These are phyloP conservation scores for Saussurea involucrata DNA, from an alignment of 129 eudicot genomes.

Conservation along the genomic window DNA sequence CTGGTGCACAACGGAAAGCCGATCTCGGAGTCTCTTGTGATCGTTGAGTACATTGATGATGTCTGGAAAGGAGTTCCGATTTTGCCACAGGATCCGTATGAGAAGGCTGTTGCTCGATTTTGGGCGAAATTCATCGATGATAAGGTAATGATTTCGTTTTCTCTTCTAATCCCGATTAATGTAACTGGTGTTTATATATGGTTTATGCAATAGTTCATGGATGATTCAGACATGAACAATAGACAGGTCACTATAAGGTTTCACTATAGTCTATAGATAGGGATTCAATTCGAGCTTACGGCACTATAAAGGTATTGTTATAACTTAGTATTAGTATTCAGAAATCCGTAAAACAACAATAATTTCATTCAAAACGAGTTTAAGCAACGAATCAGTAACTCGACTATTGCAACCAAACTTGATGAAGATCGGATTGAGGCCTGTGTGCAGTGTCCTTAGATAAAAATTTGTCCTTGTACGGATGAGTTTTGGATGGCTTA, in stretches of 20 bases:
- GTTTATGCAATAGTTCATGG: neutral
- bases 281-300: neutral
- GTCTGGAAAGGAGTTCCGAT: slow-evolving; percentile 22
- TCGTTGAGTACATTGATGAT: slow-evolving; percentile 33
- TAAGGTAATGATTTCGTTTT: slow-evolving; percentile 21
- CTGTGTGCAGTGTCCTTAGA: no score
- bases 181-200: neutral
- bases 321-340: no score
- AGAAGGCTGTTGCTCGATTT: slow-evolving; percentile 26
- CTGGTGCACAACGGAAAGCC: slow-evolving; percentile 22
- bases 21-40: slow-evolving; percentile 21
- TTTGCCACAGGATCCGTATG: slow-evolving; percentile 27
- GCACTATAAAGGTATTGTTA: neutral
- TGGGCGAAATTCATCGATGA: slow-evolving; percentile 29
- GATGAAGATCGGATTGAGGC: no score
- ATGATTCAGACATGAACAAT: neutral
- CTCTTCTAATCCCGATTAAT: neutral
- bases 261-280: neutral
- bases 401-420: no score
- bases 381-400: no score
- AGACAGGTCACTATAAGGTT: no score
- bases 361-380: no score
- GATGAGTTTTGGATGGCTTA: no score
- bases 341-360: no score
- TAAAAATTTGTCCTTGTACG: no score